phyloP scores from a whole-genome alignment of 129 eudicot species.

The Artemisia annua region DNA sequence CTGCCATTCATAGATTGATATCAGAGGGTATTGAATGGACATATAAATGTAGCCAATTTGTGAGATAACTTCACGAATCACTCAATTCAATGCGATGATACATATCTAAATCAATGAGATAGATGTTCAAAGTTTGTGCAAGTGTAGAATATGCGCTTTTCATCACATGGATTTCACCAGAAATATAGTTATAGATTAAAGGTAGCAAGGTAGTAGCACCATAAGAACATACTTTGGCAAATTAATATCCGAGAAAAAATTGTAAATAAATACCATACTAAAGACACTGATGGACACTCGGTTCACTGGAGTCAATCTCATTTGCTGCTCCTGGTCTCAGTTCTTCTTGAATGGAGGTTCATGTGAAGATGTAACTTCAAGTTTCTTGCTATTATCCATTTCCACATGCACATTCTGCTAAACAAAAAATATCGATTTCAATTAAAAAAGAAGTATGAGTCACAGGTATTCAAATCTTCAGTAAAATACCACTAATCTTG shows the following conservation, averaged over 20 bases:
- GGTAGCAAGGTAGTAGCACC: slow-evolving; percentile 38
- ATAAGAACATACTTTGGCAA: slow-evolving; percentile 31
- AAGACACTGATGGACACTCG: slow-evolving; percentile 42
- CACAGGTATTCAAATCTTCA: too few species aligned
- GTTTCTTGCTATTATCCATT: too few species aligned
- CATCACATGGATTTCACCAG: slow-evolving; percentile 54
- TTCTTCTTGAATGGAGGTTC: slow-evolving; percentile 68
- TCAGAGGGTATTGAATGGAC: slow-evolving; percentile 32
- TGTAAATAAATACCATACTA: slow-evolving; percentile 45
- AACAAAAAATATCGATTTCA: too few species aligned
- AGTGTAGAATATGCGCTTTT: slow-evolving; percentile 37
- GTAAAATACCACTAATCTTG: too few species aligned
- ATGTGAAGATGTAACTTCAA: slow-evolving; percentile 59
- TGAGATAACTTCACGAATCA: slow-evolving; percentile 28
- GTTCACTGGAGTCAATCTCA: slow-evolving; percentile 67
- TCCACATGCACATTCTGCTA: too few species aligned
- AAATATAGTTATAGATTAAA: slow-evolving; percentile 41
- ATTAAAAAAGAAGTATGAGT: too few species aligned
- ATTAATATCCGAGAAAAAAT: slow-evolving; percentile 28
- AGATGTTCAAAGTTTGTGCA: slow-evolving; percentile 32
- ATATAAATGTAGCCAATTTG: slow-evolving; percentile 28
- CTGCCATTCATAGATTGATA: slow-evolving; percentile 33
- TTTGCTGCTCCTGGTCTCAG: slow-evolving; percentile 64
- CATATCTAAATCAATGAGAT: slow-evolving; percentile 43
- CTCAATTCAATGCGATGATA: slow-evolving; percentile 35